Percentiles rank a stretch among this genome's conserved stretches.
Conservation (phyloP, 257 asterid genomes). For the Capsicum pubescens region DNA sequence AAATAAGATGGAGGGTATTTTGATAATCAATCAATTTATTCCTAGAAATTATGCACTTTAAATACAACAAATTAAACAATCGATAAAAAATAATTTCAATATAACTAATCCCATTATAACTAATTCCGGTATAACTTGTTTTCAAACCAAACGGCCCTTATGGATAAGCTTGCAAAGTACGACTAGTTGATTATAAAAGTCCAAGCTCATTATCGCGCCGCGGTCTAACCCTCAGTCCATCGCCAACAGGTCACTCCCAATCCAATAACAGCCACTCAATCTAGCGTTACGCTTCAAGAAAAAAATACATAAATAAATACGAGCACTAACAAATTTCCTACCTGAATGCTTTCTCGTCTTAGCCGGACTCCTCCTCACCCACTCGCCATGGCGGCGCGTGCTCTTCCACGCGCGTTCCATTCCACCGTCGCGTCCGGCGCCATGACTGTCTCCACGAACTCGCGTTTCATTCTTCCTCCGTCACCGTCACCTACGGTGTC, state of each 20-base stretch:
- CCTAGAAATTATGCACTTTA: too few species aligned
- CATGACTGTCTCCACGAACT: slow-evolving; percentile 4
- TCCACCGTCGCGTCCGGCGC: slow-evolving; percentile 29
- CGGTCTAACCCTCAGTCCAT: slow-evolving; percentile 1
- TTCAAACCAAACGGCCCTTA: too few species aligned
- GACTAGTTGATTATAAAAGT: too few species aligned
- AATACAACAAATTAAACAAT: too few species aligned
- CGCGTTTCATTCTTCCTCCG: slow-evolving; percentile 29
- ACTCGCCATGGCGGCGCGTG: slow-evolving; percentile 82
- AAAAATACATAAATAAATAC: not conserved
- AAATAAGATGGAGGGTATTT: too few species aligned
- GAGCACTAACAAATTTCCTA: not conserved
- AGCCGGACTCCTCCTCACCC: slow-evolving; percentile 54
- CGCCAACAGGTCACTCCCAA: not conserved
- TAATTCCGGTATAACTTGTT: too few species aligned
- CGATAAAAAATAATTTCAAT: too few species aligned
- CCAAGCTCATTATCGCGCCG: not conserved
- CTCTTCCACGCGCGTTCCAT: slow-evolving; percentile 54
- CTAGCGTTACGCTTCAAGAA: not conserved
- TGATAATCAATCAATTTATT: too few species aligned
- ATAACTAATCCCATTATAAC: too few species aligned
- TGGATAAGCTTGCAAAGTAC: too few species aligned
- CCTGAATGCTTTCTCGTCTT: slow-evolving; percentile 68
- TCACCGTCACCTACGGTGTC: slow-evolving; percentile 33
- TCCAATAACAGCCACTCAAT: not conserved